Conservation (phyloP, 2,329 filamentous ascomycete species). For the Fusarium nurragi region DNA sequence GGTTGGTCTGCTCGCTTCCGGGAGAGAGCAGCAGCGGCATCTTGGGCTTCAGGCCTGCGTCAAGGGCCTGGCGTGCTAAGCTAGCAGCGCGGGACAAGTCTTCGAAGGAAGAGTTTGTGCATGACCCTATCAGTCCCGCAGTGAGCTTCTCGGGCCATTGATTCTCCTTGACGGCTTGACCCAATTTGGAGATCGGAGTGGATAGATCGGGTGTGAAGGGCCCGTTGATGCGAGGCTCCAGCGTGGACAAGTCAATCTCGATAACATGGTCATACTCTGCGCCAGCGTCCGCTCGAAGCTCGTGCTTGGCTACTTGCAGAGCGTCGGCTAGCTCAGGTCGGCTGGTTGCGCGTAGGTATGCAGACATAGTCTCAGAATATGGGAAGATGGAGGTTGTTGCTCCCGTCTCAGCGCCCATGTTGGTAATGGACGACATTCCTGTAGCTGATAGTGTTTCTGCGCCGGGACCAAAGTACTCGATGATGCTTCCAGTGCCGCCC, state of each 20-base stretch:
- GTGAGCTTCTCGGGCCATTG: constrained; percentile 93
- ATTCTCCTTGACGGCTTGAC: constrained; percentile 90
- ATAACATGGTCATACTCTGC: constrained; percentile 96
- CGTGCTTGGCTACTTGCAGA: constrained; percentile 65
- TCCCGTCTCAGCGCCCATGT: constrained; percentile 89
- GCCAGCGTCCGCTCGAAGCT: constrained; percentile 76
- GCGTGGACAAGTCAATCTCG: constrained; percentile 92
- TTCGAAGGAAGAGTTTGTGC: constrained; percentile 8
- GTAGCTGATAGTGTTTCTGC: constrained; percentile 89
- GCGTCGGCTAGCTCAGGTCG: constrained; percentile 34
- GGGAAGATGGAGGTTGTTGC: constrained; percentile 96
- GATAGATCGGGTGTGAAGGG: constrained; percentile 98
- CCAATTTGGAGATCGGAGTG: constrained; percentile 97
- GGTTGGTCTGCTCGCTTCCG: constrained; percentile 10
- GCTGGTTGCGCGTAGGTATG: constrained; percentile 87
- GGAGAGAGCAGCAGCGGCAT: constrained; percentile 4
- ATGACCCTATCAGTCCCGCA: constrained; percentile 64
- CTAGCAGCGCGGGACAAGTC: constrained; percentile 4
- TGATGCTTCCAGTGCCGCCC: constrained; percentile 91
- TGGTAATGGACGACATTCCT: constrained; percentile 90
- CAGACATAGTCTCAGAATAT: constrained; percentile 82
- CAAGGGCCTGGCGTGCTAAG: not conserved
- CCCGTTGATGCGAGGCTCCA: constrained; percentile 98
- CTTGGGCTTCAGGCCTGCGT: constrained; percentile 6
- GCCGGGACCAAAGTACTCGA: constrained; percentile 92